Evolutionary conservation across 225 moss, liverwort and hornwort genomes (phyloP).

Genomic region (Polytrichum formosum): DNA sequence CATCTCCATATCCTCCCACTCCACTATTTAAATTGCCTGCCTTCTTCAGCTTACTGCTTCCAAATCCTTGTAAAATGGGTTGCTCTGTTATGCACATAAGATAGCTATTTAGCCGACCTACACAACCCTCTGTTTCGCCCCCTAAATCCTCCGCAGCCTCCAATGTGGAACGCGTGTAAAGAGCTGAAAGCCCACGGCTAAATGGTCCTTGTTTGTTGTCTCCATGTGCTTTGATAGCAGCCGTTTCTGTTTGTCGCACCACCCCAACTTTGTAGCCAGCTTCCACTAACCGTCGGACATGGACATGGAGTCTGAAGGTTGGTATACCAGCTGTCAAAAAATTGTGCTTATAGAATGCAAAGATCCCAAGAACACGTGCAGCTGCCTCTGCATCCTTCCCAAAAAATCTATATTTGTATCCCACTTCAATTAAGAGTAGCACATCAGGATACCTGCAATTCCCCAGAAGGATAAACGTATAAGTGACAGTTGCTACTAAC

Average conservation of each 20-base stretch:
- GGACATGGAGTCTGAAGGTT: constrained; percentile 89
- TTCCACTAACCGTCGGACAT: constrained; percentile 91
- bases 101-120: constrained; percentile 70
- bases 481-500: too few relatives aligned
- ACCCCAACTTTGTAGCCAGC: constrained; percentile 98
- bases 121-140: constrained; percentile 49
- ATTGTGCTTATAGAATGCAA: constrained; percentile 81
- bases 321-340: constrained; percentile 91
- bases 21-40: constrained; percentile 6
- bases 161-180: constrained; percentile 87
- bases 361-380: constrained; percentile 71
- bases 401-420: constrained; percentile 87
- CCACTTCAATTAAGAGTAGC: constrained; percentile 89
- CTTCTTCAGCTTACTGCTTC: constrained; percentile 34
- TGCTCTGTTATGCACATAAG: constrained; percentile 90
- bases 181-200: constrained; percentile 78
- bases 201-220: constrained; percentile 86
- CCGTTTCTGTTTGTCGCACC: constrained; percentile 94
- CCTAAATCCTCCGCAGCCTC: constrained; percentile 93
- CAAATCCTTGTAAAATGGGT: constrained; percentile 44
- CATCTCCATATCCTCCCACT: constrained; percentile 21
- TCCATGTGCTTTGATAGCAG: constrained; percentile 95
- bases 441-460: constrained; percentile 71
- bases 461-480: too few relatives aligned
- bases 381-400: constrained; percentile 92